These are phyloP conservation scores for Hibiscus syriacus DNA, from an alignment of 345 rosid genomes.

Conservation along the genomic window DNA sequence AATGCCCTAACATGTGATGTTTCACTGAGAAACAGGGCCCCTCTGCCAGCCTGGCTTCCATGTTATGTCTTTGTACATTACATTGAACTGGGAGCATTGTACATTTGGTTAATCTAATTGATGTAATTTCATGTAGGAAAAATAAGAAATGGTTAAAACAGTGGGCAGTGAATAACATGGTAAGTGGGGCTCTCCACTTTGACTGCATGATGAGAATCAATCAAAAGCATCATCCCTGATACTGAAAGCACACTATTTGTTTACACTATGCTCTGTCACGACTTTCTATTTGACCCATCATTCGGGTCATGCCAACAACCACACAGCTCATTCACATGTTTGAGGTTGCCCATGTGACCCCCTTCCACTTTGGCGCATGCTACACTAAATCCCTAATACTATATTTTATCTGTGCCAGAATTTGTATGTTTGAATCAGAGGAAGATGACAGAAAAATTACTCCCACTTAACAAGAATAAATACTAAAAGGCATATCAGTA, in stretches of 20 bases:
- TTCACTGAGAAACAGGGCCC: conserved; percentile 7
- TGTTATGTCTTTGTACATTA: conserved; percentile 1
- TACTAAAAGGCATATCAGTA: neutral
- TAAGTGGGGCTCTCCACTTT: conserved; percentile 21
- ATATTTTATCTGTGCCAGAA: neutral
- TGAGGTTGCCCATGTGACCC: conserved; percentile 30
- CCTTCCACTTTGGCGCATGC: neutral
- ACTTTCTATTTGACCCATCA: conserved; percentile 31
- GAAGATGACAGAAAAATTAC: conserved; percentile 17
- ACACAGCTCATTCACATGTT: conserved; percentile 49
- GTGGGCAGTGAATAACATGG: conserved; percentile 13
- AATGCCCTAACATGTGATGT: neutral
- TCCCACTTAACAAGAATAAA: neutral
- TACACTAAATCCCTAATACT: neutral
- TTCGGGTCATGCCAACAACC: conserved; percentile 20
- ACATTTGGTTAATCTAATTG: neutral
- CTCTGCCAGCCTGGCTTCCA: neutral
- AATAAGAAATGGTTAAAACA: conserved; percentile 6
- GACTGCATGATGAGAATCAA: conserved; percentile 16
- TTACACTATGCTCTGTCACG: conserved; percentile 37
- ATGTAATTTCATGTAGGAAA: neutral
- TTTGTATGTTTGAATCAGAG: neutral
- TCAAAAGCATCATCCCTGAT: conserved; percentile 20
- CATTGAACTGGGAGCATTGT: neutral
- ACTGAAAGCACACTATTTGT: conserved; percentile 30